Conservation (phyloP, 352 stramenopile species). For the Pythium coloratum region DNA sequence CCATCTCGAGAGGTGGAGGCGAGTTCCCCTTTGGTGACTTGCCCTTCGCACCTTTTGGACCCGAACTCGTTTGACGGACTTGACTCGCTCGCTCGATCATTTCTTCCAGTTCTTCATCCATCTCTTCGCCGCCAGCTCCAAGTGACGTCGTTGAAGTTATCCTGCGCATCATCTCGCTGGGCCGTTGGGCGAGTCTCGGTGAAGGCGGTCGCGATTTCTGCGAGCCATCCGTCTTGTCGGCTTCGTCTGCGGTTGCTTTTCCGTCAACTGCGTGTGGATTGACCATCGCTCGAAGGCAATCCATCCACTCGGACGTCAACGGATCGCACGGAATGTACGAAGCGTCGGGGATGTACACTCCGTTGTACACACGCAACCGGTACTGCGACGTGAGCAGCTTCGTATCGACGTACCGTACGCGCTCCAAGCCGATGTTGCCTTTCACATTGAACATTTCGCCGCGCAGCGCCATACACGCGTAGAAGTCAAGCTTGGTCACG, state of each 20-base stretch:
- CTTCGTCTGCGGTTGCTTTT: neutral
- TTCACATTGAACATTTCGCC: slow-evolving; percentile 86
- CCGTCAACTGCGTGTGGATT: slow-evolving; percentile 6
- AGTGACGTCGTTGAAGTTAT: slow-evolving; percentile 42
- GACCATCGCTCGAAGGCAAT: slow-evolving; percentile 54
- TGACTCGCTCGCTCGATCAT: slow-evolving; percentile 52
- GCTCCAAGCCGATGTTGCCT: slow-evolving; percentile 76
- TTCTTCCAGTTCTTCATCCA: slow-evolving; percentile 68
- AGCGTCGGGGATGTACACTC: slow-evolving; percentile 71
- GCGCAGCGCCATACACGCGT: slow-evolving; percentile 76
- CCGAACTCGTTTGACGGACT: neutral
- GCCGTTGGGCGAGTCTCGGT: neutral
- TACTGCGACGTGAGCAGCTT: slow-evolving; percentile 66
- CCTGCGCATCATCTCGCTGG: neutral
- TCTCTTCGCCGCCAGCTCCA: slow-evolving; percentile 51
- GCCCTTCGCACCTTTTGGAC: neutral
- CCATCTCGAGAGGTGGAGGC: neutral
- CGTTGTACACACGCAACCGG: slow-evolving; percentile 61
- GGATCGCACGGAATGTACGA: slow-evolving; percentile 63
- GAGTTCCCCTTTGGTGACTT: neutral
- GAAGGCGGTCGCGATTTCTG: neutral
- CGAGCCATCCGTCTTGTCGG: neutral
- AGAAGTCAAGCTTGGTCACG: slow-evolving; percentile 85
- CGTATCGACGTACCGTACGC: slow-evolving; percentile 70
- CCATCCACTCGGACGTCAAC: slow-evolving; percentile 80